These are phyloP conservation scores for Xylaria cubensis DNA, from an alignment of 495 filamentous ascomycete genomes.

Conservation along the genomic window DNA sequence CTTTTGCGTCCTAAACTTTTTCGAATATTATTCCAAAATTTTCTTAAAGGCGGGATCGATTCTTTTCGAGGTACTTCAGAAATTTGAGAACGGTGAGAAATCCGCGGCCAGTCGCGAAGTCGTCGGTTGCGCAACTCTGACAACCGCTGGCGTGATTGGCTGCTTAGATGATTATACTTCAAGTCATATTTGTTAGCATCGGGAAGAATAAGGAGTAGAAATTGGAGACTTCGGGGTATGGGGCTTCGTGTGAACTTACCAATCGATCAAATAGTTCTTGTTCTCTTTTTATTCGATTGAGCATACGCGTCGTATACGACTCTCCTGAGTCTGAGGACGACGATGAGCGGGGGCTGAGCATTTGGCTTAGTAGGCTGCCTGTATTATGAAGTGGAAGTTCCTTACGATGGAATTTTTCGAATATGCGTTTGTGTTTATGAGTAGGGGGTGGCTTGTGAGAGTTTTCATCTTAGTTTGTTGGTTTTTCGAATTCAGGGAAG, in stretches of 20 bases:
- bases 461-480: background rate
- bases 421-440: background rate
- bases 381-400: background rate
- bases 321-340: slow-evolving; percentile 17
- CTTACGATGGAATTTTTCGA: background rate
- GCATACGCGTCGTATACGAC: slow-evolving; percentile 21
- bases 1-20: slow-evolving; percentile 1
- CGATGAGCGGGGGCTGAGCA: background rate
- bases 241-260: background rate
- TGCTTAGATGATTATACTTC: background rate
- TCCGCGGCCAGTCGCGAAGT: background rate
- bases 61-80: background rate
- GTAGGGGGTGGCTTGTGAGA: background rate
- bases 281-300: background rate
- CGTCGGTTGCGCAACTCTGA: background rate
- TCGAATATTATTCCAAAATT: slow-evolving; percentile 3
- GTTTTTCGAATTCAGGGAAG: background rate
- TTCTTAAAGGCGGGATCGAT: background rate
- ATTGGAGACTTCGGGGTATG: background rate
- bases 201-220: background rate
- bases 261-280: slow-evolving; percentile 4
- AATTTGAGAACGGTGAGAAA: background rate
- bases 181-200: background rate
- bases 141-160: background rate
- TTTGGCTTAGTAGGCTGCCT: background rate